A percentile compares a stretch with the other conserved stretches of the same genome.
phyloP scores from a whole-genome alignment of 2,329 filamentous ascomycete species.

The Exophiala oligosperma region DNA sequence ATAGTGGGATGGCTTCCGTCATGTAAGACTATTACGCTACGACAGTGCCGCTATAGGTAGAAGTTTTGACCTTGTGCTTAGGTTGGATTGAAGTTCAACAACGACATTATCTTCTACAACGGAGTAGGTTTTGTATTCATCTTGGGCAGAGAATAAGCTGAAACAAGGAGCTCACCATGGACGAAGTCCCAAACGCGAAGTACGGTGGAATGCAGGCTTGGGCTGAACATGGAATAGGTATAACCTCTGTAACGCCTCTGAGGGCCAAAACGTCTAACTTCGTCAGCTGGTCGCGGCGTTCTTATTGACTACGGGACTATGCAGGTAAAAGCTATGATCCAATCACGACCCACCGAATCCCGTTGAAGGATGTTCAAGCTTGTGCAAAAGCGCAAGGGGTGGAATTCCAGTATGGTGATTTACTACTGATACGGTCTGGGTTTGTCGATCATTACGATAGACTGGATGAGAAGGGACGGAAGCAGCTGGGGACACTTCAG shows the following conservation, averaged over 20 bases:
- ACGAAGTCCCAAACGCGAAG: background rate
- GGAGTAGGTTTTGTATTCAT: background rate
- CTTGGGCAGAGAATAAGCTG: background rate
- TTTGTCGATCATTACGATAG: slow-evolving; percentile 50
- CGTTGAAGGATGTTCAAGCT: slow-evolving; percentile 53
- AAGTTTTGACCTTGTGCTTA: background rate
- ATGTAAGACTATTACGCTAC: slow-evolving; percentile 33
- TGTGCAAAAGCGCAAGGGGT: slow-evolving; percentile 61
- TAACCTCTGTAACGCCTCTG: background rate
- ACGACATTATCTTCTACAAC: slow-evolving; percentile 6
- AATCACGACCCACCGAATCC: slow-evolving; percentile 54
- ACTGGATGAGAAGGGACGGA: slow-evolving; percentile 22
- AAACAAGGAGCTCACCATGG: background rate
- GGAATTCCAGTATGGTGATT: slow-evolving; percentile 51
- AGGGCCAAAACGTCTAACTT: background rate
- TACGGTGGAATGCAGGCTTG: slow-evolving; percentile 1
- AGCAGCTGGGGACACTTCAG: slow-evolving; percentile 8
- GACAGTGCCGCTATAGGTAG: background rate
- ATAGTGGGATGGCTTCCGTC: slow-evolving; percentile 50
- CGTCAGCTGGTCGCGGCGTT: slow-evolving; percentile 36
- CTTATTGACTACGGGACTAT: slow-evolving; percentile 45
- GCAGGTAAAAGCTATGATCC: slow-evolving; percentile 52
- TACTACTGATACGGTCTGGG: slow-evolving; percentile 63
- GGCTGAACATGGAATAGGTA: slow-evolving; percentile 8
- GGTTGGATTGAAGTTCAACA: background rate